phyloP scores from a whole-genome alignment of 2,329 filamentous ascomycete genomes.

The Botrytis sinoallii region DNA sequence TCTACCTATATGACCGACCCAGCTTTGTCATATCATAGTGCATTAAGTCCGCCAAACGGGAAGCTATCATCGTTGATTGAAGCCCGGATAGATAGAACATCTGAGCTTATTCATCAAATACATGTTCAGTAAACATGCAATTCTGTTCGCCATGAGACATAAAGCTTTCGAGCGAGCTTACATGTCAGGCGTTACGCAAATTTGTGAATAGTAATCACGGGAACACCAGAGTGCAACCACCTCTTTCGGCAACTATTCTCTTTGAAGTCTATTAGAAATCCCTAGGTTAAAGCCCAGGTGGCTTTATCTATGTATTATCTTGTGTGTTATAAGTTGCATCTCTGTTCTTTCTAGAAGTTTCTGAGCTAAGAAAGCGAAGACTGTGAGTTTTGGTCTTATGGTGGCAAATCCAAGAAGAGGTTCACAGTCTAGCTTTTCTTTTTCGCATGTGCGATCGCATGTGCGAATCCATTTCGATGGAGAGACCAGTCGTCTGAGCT shows the following conservation, averaged over 20 bases:
- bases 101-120: not conserved
- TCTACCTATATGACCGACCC: no score
- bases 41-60: not conserved
- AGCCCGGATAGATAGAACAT: not conserved
- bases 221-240: not conserved
- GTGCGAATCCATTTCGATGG: not conserved
- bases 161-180: not conserved
- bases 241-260: not conserved
- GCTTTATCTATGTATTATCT: not conserved
- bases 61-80: no score
- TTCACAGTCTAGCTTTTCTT: not conserved
- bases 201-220: not conserved
- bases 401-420: not conserved
- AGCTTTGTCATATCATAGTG: not conserved
- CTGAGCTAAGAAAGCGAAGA: not conserved
- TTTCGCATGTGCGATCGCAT: not conserved
- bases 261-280: not conserved
- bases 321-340: no score
- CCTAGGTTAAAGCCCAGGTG: fast-evolving
- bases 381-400: not conserved
- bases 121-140: not conserved
- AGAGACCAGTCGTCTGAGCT: not conserved
- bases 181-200: not conserved
- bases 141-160: not conserved
- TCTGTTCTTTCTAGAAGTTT: fast-evolving